phyloP scores from a whole-genome alignment of 2,329 filamentous ascomycete species.

The Dichotomopilus funicola region DNA sequence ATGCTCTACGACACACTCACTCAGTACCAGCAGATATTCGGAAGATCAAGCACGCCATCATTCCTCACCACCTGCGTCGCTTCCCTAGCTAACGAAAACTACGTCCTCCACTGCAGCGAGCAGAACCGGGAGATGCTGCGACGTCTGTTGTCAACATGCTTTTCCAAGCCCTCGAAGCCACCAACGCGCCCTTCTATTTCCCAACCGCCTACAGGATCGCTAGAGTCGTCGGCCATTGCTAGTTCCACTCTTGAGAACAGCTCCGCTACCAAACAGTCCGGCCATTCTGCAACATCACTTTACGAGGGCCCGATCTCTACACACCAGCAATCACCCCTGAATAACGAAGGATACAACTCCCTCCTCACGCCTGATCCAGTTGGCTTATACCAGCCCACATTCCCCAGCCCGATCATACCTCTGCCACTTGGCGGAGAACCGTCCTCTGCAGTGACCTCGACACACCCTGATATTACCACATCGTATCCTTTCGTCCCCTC shows the following conservation, averaged over 20 bases:
- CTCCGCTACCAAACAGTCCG: not conserved
- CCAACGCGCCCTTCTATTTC: not conserved
- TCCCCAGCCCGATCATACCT: not conserved
- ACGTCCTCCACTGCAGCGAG: slow-evolving; percentile 2
- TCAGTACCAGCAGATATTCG: slow-evolving; percentile 23
- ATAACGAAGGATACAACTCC: slow-evolving; percentile 1
- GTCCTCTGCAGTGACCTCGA: not conserved
- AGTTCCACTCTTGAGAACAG: not conserved
- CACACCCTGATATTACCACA: slow-evolving; percentile 1
- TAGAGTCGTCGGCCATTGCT: not conserved
- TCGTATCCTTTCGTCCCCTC: not conserved
- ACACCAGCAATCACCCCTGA: not conserved
- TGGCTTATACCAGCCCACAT: not conserved
- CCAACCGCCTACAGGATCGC: not conserved
- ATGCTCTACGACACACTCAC: slow-evolving; percentile 22
- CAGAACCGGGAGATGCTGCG: slow-evolving; percentile 1
- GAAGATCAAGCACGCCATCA: slow-evolving; percentile 23
- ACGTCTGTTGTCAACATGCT: slow-evolving; percentile 5
- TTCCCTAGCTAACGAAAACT: slow-evolving; percentile 18
- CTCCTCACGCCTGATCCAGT: not conserved
- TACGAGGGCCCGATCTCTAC: not conserved
- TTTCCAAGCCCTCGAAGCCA: slow-evolving; percentile 2
- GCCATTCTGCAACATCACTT: not conserved
- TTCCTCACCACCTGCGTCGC: slow-evolving; percentile 22
- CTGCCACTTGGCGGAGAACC: not conserved